Percentiles rank a stretch among this genome's conserved stretches.
Conservation (phyloP, 2,329 filamentous ascomycete species). For the Aspergillus sp. region DNA sequence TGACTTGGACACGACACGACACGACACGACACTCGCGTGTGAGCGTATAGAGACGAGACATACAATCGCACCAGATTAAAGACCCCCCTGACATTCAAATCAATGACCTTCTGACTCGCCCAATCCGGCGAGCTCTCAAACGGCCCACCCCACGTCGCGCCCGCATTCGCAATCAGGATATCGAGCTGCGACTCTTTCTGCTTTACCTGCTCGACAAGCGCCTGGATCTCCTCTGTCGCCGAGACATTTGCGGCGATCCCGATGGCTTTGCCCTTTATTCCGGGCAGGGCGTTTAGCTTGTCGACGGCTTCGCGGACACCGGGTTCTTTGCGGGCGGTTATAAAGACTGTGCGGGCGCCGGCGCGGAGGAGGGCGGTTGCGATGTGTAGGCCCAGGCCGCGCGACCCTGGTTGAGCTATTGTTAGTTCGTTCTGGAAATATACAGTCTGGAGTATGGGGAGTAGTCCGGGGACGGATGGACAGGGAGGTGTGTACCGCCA, state of each 20-base stretch:
- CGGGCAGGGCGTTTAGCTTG: constrained; percentile 15
- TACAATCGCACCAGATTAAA: constrained; percentile 21
- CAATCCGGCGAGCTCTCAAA: constrained; percentile 20
- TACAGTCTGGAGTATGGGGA: too few relatives aligned
- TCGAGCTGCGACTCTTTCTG: constrained; percentile 8
- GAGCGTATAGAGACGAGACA: background rate
- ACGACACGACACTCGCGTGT: too few relatives aligned
- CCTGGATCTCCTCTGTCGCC: constrained; percentile 15
- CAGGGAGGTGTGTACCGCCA: constrained; percentile 4
- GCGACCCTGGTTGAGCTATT: background rate
- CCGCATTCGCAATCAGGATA: constrained; percentile 19
- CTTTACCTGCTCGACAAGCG: constrained; percentile 10
- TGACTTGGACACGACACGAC: too few relatives aligned
- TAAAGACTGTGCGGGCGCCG: constrained; percentile 19
- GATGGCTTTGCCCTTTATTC: constrained; percentile 14
- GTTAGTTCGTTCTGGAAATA: background rate
- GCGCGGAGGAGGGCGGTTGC: constrained; percentile 13
- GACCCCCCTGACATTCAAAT: constrained; percentile 18
- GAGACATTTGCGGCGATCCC: constrained; percentile 18
- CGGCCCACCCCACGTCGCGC: constrained; percentile 20
- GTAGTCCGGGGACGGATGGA: background rate
- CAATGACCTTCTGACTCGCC: constrained; percentile 18
- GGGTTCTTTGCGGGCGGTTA: constrained; percentile 15
- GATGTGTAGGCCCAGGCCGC: constrained; percentile 19
- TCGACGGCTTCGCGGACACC: constrained; percentile 16